phyloP scores from a whole-genome alignment of 148 eudicot genomes.

The Diospyros lotus region DNA sequence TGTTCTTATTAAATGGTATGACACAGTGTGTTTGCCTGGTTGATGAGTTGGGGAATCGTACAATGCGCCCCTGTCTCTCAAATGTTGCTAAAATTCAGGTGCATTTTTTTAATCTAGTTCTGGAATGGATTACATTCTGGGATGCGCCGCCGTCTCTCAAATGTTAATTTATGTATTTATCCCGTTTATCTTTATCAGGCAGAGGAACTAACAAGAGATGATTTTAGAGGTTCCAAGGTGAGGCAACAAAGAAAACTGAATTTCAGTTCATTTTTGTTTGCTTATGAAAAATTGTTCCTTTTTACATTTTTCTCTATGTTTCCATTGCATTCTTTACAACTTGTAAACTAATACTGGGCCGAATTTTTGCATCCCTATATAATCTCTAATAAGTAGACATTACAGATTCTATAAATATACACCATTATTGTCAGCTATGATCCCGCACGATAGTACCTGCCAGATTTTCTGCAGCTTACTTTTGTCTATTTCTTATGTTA shows the following conservation, averaged over 20 bases:
- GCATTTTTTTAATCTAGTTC: constrained; percentile 12
- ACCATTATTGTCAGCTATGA: background rate
- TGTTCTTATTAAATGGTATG: constrained; percentile 16
- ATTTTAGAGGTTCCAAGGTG: constrained; percentile 92
- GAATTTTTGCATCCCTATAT: background rate
- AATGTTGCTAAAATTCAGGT: constrained; percentile 88
- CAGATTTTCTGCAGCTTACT: constrained; percentile 8
- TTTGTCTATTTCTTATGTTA: constrained; percentile 16
- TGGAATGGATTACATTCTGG: background rate
- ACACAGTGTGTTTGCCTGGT: constrained; percentile 94
- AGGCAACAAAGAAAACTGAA: constrained; percentile 6
- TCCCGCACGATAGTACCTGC: background rate
- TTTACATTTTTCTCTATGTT: background rate
- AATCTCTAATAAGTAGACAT: background rate
- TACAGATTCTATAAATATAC: background rate
- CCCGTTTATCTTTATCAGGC: constrained; percentile 46
- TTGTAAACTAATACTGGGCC: background rate
- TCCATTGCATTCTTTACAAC: background rate
- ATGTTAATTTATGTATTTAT: constrained; percentile 4
- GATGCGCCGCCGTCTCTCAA: too few relatives aligned
- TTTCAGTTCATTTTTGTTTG: background rate
- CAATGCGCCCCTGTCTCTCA: constrained; percentile 93
- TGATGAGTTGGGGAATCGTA: constrained; percentile 82
- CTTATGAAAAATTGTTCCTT: background rate
- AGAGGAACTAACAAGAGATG: constrained; percentile 59